Base-by-base conservation (phyloP, 805 yeast genomes). In the Schwanniomyces yamadae region DNA sequence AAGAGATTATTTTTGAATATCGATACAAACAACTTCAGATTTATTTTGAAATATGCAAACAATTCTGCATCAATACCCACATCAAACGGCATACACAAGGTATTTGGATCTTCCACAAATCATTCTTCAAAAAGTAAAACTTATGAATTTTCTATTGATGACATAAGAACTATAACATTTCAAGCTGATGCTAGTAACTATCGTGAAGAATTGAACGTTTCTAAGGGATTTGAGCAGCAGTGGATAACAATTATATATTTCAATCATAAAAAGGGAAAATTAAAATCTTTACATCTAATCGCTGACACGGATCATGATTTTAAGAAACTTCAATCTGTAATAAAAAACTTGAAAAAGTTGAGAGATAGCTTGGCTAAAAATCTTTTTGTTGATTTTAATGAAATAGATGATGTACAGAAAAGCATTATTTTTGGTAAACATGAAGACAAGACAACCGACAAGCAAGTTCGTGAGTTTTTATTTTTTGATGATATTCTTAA, bases 201-300 rank as follows among this genome's bases (percentile, higher is more conserved):
- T 54, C 64, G 96, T 41, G 96, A 90, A 52, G 95, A 89, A 57
- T 77, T 86, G 46, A 80, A 83, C 23, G 74, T 88, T 1, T 75
- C 89, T 1, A 64, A 77, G 23, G 88, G 82, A 33, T 75, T 73
- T 36, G 78, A 79, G 28, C 65, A 69, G 9, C 59, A 76, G 6
- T 91, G 99, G 99, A 71, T 87, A 1, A 82, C 95, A 0, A 75
- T 91, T 21, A 77, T 88, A 9, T 91, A 87, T 53, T 75, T 70
- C 38, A 73, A 77, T 43, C 69, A 73, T 5, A 67, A 75, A 5
- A 78, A 74, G 36, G 69, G 75, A 34, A 85, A 83, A 53, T 64
- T 87, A 29, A 85, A 87, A 49, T 84, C 90, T 0, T 57, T 93
- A 35, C 96, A 91, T 59, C 59, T 89, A 11, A 78, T 90, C 6